phyloP scores from a whole-genome alignment of 768 basidiomycete species.

The Boletus vermiculosoides region DNA sequence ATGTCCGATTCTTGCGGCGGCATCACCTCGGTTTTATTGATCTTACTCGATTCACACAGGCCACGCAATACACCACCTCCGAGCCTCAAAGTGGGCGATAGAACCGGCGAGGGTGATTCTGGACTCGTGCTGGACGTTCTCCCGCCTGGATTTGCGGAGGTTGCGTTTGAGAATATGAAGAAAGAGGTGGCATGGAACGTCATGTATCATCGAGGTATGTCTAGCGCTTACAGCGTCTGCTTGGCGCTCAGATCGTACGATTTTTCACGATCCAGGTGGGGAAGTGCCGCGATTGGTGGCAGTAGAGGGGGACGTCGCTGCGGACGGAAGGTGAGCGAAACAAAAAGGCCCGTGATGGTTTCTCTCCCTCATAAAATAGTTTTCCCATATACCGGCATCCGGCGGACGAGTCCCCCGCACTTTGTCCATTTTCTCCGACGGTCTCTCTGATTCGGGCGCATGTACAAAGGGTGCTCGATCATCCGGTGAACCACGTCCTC shows the following conservation, averaged over 20 bases:
- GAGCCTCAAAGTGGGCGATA: slow-evolving; percentile 35
- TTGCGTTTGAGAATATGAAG: slow-evolving; percentile 56
- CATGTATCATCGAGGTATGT: slow-evolving; percentile 74
- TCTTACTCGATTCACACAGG: slow-evolving; percentile 14
- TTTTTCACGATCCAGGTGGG: slow-evolving; percentile 49
- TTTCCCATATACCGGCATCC: slow-evolving; percentile 83
- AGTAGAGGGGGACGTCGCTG: slow-evolving; percentile 53
- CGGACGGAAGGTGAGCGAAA: slow-evolving; percentile 46
- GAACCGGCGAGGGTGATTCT: slow-evolving; percentile 68
- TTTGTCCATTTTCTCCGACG: slow-evolving; percentile 65
- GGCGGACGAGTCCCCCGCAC: slow-evolving; percentile 71
- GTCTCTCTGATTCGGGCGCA: slow-evolving; percentile 62
- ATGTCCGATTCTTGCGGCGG: neutral
- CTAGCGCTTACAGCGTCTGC: neutral
- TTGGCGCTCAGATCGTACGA: slow-evolving; percentile 2
- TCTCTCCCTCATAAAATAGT: slow-evolving; percentile 32
- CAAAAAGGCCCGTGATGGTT: slow-evolving; percentile 14
- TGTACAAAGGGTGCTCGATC: slow-evolving; percentile 56
- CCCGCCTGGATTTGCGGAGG: slow-evolving; percentile 51
- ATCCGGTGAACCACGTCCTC: slow-evolving; percentile 80
- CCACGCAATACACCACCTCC: slow-evolving; percentile 21
- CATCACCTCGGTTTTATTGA: slow-evolving; percentile 4
- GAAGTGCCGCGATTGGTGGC: slow-evolving; percentile 69
- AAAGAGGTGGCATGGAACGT: slow-evolving; percentile 69
- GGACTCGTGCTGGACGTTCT: slow-evolving; percentile 58